A percentile compares a stretch with the other conserved stretches of the same genome.
Conservation (phyloP, 768 basidiomycete species). For the Lactifluus hygrophoroides region DNA sequence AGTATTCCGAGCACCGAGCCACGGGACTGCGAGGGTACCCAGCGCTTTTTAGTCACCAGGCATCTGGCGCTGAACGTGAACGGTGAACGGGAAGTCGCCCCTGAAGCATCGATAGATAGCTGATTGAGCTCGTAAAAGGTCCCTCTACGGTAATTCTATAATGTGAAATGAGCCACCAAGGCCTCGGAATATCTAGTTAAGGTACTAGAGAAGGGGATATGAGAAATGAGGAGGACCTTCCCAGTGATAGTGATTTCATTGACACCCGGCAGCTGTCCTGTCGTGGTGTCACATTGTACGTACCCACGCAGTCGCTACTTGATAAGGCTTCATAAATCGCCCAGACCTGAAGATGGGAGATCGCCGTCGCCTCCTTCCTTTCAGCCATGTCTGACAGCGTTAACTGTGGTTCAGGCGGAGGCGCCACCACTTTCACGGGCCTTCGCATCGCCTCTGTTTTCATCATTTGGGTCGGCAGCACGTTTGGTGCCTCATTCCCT, state of each 20-base stretch:
- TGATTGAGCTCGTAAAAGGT: no score
- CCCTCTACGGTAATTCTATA: neutral
- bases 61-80: neutral
- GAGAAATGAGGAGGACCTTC: neutral
- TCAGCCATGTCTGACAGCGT: neutral
- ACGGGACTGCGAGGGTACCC: conserved; percentile 15
- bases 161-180: no score
- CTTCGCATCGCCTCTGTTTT: conserved; percentile 70
- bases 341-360: no score
- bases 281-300: no score
- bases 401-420: conserved; percentile 45
- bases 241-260: neutral
- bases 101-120: no score
- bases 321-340: no score
- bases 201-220: neutral
- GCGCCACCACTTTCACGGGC: conserved; percentile 37
- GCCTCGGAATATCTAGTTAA: no score
- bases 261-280: no score
- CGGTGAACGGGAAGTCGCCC: no score
- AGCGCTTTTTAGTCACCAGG: neutral
- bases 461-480: conserved; percentile 56
- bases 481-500: conserved; percentile 61
- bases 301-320: neutral
- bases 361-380: neutral
- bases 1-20: no score